A percentile compares a stretch with the other conserved stretches of the same genome.
These are phyloP conservation scores for Floccularia luteovirens DNA, from an alignment of 768 basidiomycete species.

Conservation along the genomic window DNA sequence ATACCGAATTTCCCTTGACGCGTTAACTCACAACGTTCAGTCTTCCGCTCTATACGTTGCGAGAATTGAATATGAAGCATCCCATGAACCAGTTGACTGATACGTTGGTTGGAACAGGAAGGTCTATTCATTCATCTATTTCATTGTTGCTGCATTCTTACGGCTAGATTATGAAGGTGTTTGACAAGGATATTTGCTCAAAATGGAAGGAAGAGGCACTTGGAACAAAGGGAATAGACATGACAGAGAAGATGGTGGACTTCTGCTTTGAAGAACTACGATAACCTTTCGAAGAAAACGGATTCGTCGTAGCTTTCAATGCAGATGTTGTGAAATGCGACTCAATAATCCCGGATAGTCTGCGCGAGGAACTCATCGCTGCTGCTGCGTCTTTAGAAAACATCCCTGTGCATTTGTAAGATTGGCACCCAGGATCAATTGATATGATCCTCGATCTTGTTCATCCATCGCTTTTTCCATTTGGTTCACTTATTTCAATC, in stretches of 20 bases:
- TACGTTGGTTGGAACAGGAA: too few species aligned
- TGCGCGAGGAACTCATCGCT: slow-evolving; percentile 9
- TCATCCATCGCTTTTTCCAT: slow-evolving; percentile 28
- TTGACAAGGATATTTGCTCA: slow-evolving; percentile 8
- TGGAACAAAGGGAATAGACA: slow-evolving; percentile 3
- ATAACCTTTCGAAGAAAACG: slow-evolving; percentile 6
- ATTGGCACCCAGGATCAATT: slow-evolving; percentile 35
- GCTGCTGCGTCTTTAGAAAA: slow-evolving; percentile 20
- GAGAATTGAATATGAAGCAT: too few species aligned
- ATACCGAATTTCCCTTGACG: too few species aligned
- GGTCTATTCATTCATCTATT: too few species aligned
- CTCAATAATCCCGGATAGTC: slow-evolving; percentile 11
- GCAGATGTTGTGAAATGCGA: slow-evolving; percentile 17
- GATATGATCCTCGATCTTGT: slow-evolving; percentile 31
- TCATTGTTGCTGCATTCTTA: too few species aligned
- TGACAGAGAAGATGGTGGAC: slow-evolving; percentile 11
- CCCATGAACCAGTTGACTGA: too few species aligned
- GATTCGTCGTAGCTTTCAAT: slow-evolving; percentile 6
- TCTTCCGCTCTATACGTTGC: too few species aligned
- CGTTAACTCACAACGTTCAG: too few species aligned
- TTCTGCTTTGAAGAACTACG: slow-evolving; percentile 15
- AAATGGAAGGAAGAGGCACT: slow-evolving; percentile 12
- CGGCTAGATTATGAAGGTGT: slow-evolving; percentile 9
- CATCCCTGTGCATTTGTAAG: slow-evolving; percentile 20
- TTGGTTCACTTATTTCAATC: too few species aligned